Evolutionary conservation across 2,329 filamentous ascomycete species (phyloP).

Genomic region (Triangularia setosa): DNA sequence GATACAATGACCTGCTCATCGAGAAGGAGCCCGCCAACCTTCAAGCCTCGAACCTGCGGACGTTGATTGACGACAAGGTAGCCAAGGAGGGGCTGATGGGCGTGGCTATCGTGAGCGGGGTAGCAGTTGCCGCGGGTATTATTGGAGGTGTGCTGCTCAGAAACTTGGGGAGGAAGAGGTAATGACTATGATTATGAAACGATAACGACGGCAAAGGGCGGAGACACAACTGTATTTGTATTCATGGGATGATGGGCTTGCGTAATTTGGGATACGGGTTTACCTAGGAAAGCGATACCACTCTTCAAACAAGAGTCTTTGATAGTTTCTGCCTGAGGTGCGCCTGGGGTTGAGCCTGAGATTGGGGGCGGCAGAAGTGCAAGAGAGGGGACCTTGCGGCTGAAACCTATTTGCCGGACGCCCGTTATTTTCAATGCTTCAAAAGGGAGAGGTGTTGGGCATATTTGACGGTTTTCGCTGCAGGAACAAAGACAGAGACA

Average conservation of each 20-base stretch:
- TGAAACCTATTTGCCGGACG: not conserved
- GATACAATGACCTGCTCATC: constrained; percentile 89
- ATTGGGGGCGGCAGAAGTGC: not conserved
- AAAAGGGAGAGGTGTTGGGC: not conserved
- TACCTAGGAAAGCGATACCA: not conserved
- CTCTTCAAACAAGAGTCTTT: not conserved
- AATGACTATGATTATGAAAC: constrained; percentile 28
- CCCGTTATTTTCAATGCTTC: not conserved
- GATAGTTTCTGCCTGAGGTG: not conserved
- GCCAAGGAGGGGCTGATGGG: constrained; percentile 91
- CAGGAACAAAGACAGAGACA: not conserved
- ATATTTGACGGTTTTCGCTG: not conserved
- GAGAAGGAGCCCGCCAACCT: constrained; percentile 89
- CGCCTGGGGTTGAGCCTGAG: not conserved
- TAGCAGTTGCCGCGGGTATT: constrained; percentile 89
- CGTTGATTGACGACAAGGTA: constrained; percentile 92
- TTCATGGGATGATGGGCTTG: not conserved
- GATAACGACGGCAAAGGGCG: not conserved
- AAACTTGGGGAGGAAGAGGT: constrained; percentile 61
- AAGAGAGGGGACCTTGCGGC: not conserved
- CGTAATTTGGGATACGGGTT: not conserved
- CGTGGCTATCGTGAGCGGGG: constrained; percentile 88
- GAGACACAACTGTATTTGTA: not conserved
- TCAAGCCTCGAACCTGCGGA: constrained; percentile 80
- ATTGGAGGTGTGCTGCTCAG: constrained; percentile 83